phyloP scores from a whole-genome alignment of 768 basidiomycete genomes.

The Trametes coccinea region DNA sequence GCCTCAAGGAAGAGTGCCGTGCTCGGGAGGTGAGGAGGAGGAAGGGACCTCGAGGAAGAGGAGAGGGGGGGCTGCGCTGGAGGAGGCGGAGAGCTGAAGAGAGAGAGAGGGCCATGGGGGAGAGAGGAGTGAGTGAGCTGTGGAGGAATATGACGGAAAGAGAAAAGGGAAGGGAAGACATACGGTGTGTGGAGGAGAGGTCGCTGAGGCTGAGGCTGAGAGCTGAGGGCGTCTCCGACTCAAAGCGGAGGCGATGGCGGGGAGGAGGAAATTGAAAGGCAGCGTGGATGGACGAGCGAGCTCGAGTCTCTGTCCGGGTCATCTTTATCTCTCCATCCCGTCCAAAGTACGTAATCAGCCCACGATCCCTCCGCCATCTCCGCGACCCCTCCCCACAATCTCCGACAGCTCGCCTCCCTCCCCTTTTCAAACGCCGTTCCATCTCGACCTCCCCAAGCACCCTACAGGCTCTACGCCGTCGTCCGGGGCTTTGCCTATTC shows the following conservation, averaged over 20 bases:
- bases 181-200: background rate
- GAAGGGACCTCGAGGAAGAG: slow-evolving; percentile 1
- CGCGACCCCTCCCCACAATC: slow-evolving; percentile 8
- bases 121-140: slow-evolving; percentile 4
- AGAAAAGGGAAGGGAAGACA: slow-evolving; percentile 1
- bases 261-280: slow-evolving; percentile 23
- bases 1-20: slow-evolving; percentile 13
- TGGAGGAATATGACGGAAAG: slow-evolving; percentile 3
- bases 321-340: background rate
- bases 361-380: background rate
- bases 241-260: slow-evolving; percentile 27
- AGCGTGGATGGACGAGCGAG: slow-evolving; percentile 7
- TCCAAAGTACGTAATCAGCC: slow-evolving; percentile 7
- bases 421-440: background rate
- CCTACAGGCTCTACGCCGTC: too few species aligned
- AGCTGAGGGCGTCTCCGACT: slow-evolving; percentile 23
- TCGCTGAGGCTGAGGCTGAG: slow-evolving; percentile 24
- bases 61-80: slow-evolving; percentile 5
- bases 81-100: background rate
- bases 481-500: too few species aligned
- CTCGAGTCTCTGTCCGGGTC: background rate
- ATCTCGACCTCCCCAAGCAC: background rate
- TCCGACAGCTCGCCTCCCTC: slow-evolving; percentile 1
- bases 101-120: slow-evolving; percentile 7
- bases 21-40: background rate